phyloP scores from a whole-genome alignment of 148 eudicot genomes.

The Cornus kousa region DNA sequence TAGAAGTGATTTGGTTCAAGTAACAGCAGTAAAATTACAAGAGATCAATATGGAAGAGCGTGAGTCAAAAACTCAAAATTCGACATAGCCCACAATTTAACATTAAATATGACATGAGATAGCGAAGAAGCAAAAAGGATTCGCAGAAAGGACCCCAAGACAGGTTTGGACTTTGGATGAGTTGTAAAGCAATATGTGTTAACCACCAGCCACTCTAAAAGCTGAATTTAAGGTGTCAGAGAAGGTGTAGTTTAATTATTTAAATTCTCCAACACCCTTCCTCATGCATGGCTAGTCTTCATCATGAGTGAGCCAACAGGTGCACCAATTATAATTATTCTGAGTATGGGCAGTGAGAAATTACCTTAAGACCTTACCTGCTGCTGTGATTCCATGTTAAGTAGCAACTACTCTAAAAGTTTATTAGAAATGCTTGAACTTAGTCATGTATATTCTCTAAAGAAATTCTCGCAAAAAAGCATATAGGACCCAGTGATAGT shows the following conservation, averaged over 20 bases:
- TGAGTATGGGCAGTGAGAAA: too few relatives aligned
- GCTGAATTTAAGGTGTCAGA: too few relatives aligned
- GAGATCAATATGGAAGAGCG: neutral
- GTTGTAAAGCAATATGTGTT: neutral
- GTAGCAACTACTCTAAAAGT: too few relatives aligned
- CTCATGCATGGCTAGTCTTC: too few relatives aligned
- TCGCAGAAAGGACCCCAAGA: neutral
- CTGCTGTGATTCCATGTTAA: too few relatives aligned
- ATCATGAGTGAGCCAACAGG: too few relatives aligned
- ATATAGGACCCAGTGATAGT: neutral
- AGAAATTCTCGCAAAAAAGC: neutral
- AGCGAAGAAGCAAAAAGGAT: neutral
- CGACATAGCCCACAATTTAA: neutral
- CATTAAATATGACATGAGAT: neutral
- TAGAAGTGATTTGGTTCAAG: neutral
- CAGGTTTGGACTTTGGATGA: neutral
- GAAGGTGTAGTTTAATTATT: too few relatives aligned
- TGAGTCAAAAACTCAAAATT: neutral
- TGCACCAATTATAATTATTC: too few relatives aligned
- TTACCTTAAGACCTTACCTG: too few relatives aligned
- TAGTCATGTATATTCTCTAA: neutral
- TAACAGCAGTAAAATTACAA: neutral
- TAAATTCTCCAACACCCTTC: too few relatives aligned
- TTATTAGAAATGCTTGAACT: too few relatives aligned
- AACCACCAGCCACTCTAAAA: too few relatives aligned